A percentile compares a stretch with the other conserved stretches of the same genome.
These are phyloP conservation scores for Guillardia theta DNA, from an alignment of 78 protist genomes.

Conservation along the genomic window DNA sequence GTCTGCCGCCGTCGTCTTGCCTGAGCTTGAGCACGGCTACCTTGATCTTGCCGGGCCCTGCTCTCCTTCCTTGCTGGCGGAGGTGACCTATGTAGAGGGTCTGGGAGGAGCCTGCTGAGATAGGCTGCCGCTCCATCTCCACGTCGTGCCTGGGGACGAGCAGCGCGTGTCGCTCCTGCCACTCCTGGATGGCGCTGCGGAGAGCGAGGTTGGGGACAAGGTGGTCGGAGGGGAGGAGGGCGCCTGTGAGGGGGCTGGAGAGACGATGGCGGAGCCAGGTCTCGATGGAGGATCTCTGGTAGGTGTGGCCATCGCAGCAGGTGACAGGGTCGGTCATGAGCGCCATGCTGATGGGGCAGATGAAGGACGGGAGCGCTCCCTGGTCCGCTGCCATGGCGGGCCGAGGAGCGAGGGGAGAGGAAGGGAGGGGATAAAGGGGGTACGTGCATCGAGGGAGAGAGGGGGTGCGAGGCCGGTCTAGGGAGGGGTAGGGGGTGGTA, in stretches of 20 bases:
- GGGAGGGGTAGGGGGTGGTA: too few relatives aligned
- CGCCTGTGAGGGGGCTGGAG: conserved; percentile 53
- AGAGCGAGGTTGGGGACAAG: neutral
- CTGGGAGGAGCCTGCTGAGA: neutral
- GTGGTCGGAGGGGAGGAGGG: neutral
- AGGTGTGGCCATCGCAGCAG: conserved; percentile 52
- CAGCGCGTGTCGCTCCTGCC: neutral
- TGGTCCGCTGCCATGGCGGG: too few relatives aligned
- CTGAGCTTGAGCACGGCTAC: conserved; percentile 13
- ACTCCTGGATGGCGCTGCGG: neutral
- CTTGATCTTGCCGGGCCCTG: neutral
- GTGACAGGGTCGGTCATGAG: conserved; percentile 55
- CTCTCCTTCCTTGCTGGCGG: too few relatives aligned
- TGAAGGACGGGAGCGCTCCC: neutral
- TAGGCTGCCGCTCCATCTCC: neutral
- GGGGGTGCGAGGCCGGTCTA: too few relatives aligned
- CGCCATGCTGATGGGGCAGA: neutral
- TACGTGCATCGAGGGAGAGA: too few relatives aligned
- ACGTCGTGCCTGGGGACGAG: neutral
- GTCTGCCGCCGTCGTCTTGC: neutral
- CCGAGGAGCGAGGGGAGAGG: too few relatives aligned
- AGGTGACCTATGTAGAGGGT: neutral
- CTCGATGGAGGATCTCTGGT: conserved; percentile 43
- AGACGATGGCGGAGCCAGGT: conserved; percentile 33
- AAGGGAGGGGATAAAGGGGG: too few relatives aligned